Evolutionary conservation across 352 stramenopile genomes (phyloP), one percentile per base, ranked within the genome.

Genomic region (Phytopythium litorale): DNA sequence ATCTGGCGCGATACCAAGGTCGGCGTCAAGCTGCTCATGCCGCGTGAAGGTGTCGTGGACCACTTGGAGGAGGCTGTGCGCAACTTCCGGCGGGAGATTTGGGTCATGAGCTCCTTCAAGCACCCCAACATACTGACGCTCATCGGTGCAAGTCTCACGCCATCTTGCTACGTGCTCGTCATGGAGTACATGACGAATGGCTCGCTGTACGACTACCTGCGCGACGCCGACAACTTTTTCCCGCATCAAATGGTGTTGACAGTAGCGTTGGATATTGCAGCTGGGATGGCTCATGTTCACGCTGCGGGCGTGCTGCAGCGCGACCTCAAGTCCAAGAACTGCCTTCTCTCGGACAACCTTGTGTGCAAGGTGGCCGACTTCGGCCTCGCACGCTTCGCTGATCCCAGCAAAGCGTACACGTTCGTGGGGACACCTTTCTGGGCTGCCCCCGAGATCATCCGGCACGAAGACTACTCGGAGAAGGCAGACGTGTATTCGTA

Each of bases 131-230:
- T 92, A 16, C 69, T 91, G 55, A 87, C 87, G 37, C 70, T 92
- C 46, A 86, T 92, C 30, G 84, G 84, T 49, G 84, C 84, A 56
- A 90, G 81, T 56, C 66, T 91, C 56, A 92, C 84, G 25, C 78
- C 79, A 16, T 86, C 66, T 38, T 92, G 84, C 63, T 92, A 92
- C 61, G 84, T 92, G 25, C 75, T 92, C 30, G 78, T 92, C 28
- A 92, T 92, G 84, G 84, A 92, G 65, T 92, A 92, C 67, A 92
- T 92, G 84, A 67, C 84, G 25, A 92, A 92, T 58, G 84, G 84
- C 37, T 90, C 81, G n/a, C 61, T 92, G 13, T 92, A 92, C 68
- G 84, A 92, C 18, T 92, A 91, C 53, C 43, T 92, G 23, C 78
- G 84, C 37, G 84, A 92, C 58, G 66, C 78, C 33, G 80, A 76